Evolutionary conservation across 345 rosid species (phyloP), one percentile per base, ranked within the genome.

Genomic region (Aquilaria yunnanensis): DNA sequence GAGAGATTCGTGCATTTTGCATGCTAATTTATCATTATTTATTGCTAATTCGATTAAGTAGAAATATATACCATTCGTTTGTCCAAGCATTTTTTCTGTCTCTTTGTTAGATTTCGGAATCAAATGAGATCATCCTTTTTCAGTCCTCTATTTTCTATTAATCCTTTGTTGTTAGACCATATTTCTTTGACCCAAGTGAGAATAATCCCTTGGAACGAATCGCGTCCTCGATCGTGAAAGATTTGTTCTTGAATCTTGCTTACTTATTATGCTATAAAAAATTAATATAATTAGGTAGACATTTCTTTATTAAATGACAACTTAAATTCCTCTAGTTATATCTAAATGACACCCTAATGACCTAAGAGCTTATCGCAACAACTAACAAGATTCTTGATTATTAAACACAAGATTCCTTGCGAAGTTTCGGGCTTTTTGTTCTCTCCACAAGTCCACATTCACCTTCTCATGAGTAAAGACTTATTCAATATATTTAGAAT

Each of bases 371-470:
- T 64, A 68, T 31, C 61, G 46, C 51, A 51, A 16, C 30, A 13
- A 13, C 56, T 48, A 23, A 37, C 8, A 37, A 9, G 4, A 37
- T 37, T 37, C 5, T 37, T 37, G 5, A 9, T 37, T 37, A 23
- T 23, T 2, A 31, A 72, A 69, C 80, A 62, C 76, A 74, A 66
- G 75, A 72, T 83, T 78, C 78, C 8, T 67, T 23, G 79, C 81
- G 65, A 59, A 66, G 76, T 41, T 81, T 71, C 64, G 69, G 84
- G 84, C 82, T 79, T 3, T 84, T 84, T 76, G 78, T 71, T 65
- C 43, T 37, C 43, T 3, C 5, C 43, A 37, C 23, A 23, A 23
- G 23, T 23, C 61, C 71, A 65, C 41, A 33, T 66, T 59, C 32
- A 66, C 59, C 23, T 29, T 43, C 63, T 56, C 32, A 48, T 34